phyloP scores from a whole-genome alignment of 257 asterid genomes.

The Leptodermis oblonga region DNA sequence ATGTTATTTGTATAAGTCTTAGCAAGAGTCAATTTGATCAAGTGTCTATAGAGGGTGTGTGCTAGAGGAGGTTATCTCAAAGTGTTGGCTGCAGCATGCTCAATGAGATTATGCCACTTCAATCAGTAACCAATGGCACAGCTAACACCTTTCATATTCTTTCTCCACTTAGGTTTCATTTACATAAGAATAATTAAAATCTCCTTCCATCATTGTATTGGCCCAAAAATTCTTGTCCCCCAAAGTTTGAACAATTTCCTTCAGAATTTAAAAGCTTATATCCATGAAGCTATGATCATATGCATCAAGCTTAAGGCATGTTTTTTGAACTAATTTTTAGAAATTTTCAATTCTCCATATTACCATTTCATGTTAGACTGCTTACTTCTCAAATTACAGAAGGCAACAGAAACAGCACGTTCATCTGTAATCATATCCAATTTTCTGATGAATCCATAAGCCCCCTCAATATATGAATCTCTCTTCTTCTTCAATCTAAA shows the following conservation, averaged over 20 bases:
- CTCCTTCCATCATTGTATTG: background rate
- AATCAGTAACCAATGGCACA: background rate
- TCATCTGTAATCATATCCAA: no score
- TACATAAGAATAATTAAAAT: background rate
- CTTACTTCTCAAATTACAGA: no score
- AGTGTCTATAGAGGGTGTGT: background rate
- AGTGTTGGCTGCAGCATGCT: background rate
- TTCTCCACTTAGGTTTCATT: background rate
- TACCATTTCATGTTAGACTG: no score
- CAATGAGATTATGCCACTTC: background rate
- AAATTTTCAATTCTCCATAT: background rate
- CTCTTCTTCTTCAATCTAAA: background rate
- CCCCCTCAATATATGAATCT: background rate
- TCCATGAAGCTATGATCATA: background rate
- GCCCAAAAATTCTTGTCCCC: background rate
- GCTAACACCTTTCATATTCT: background rate
- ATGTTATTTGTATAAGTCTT: background rate
- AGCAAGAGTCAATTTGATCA: background rate
- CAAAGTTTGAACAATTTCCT: background rate
- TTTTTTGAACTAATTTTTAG: background rate
- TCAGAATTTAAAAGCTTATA: background rate
- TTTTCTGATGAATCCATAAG: background rate
- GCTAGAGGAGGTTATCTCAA: background rate
- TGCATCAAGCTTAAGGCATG: background rate
- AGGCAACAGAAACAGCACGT: no score